Evolutionary conservation across 805 yeast species (phyloP), one percentile per base, ranked within the genome.

Genomic region (Schizosaccharomyces cryophilus): DNA sequence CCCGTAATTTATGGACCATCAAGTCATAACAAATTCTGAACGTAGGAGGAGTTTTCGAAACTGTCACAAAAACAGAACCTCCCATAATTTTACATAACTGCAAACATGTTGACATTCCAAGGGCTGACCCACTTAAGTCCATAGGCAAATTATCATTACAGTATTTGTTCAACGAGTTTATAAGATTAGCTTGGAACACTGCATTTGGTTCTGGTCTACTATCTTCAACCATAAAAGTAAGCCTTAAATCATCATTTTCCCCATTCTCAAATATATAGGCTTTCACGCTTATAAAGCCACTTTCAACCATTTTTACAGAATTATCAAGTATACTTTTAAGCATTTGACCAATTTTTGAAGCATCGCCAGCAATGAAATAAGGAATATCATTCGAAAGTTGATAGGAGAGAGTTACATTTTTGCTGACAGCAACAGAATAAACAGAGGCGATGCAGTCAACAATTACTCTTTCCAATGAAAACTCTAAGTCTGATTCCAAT

Each of bases 251-350:
- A 4, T 64, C 65, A 61, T 75, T 77, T 59, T 71, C 79, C 67
- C 42, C 70, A 66, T 3, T 74, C 67, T 60, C 63, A 62, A 1
- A 70, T 9, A 35, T 29, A 63, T 61, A 69, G 72, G 51, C 51
- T 11, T 24, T 45, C 72, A 15, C 76, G 71, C 19, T 73, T 42
- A 78, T 73, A 63, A 73, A 70, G 3, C 82, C 82, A 38, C 63
- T 59, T 4, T 69, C 61, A 0, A 81, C 76, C 64, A 78, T 78
- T 65, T 78, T 78, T 54, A 78, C 77, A 15, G 82, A 79, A 66
- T 78, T 78, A 1, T 81, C 81, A 9, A 77, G 73, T 60, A 78
- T 68, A 62, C 78, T 78, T 65, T 78, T 78, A 51, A 78, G 71
- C 54, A 78, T 73, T 65, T 78, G 82, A 47, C 80, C 69, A 61